These are phyloP conservation scores for Passalora sequoiae DNA, from an alignment of 2,329 filamentous ascomycete species.

Conservation along the genomic window DNA sequence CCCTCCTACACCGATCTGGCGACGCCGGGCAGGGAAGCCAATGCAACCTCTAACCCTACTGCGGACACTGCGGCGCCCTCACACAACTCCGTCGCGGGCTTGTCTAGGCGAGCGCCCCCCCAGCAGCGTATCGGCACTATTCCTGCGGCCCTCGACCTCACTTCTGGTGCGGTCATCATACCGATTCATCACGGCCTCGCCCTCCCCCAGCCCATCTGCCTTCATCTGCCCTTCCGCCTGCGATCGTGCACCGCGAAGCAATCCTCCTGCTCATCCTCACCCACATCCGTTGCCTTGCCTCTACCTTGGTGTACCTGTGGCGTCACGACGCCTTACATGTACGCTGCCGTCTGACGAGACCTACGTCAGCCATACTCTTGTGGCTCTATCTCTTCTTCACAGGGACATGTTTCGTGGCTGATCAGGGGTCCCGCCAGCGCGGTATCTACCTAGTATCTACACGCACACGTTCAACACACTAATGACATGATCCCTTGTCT, in stretches of 20 bases:
- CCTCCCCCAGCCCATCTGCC: not conserved
- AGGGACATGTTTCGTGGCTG: not conserved
- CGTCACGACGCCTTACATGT: not conserved
- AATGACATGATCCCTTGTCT: not conserved
- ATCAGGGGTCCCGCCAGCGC: not conserved
- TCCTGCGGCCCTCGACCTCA: not conserved
- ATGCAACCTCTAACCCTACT: not conserved
- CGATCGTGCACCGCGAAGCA: not conserved
- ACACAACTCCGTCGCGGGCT: not conserved
- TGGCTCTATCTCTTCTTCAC: not conserved
- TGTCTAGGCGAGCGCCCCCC: not conserved
- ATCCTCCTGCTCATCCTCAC: not conserved
- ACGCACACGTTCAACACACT: not conserved
- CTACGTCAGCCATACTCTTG: not conserved
- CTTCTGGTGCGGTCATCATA: not conserved
- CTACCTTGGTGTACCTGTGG: not conserved
- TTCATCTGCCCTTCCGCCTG: not conserved
- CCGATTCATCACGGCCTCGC: not conserved
- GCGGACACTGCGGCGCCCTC: not conserved
- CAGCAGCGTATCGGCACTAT: too few species aligned
- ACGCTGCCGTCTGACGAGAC: not conserved
- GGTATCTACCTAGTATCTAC: not conserved
- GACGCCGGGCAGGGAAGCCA: not conserved
- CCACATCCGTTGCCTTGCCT: not conserved
- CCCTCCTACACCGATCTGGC: not conserved